These are phyloP conservation scores for Fusarium albidum DNA, from an alignment of 2,329 filamentous ascomycete genomes.

Conservation along the genomic window DNA sequence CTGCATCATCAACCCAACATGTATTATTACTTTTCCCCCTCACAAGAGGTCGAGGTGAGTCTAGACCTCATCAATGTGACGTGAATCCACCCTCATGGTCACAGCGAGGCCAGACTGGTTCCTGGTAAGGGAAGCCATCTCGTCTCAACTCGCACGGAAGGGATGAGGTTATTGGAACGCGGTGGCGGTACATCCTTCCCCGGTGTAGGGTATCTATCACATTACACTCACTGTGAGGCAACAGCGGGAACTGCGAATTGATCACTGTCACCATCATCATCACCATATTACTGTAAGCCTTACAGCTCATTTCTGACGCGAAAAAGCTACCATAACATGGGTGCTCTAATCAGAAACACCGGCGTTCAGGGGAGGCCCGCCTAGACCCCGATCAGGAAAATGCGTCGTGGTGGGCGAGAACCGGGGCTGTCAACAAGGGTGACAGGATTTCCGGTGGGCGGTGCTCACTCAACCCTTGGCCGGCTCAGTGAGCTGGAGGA, in stretches of 20 bases:
- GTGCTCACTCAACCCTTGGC: slow-evolving; percentile 21
- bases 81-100: neutral
- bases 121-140: neutral
- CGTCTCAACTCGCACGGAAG: neutral
- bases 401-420: slow-evolving; percentile 14
- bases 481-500: slow-evolving; percentile 33
- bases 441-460: slow-evolving; percentile 17
- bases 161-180: slow-evolving; percentile 8
- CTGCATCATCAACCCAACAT: neutral
- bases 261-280: neutral
- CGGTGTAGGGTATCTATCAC: slow-evolving; percentile 10
- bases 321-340: slow-evolving; percentile 2
- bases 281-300: no score
- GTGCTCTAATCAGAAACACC: slow-evolving; percentile 31
- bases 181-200: slow-evolving; percentile 3
- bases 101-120: neutral
- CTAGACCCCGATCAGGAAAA: slow-evolving; percentile 22
- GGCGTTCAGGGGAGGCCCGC: slow-evolving; percentile 26
- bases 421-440: slow-evolving; percentile 22
- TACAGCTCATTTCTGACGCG: neutral
- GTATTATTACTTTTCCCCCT: no score
- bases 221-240: neutral
- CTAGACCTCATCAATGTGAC: neutral
- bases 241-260: neutral
- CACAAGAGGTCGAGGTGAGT: neutral